phyloP scores from a whole-genome alignment of 2,329 filamentous ascomycete genomes.

The Fusarium austroafricanum region DNA sequence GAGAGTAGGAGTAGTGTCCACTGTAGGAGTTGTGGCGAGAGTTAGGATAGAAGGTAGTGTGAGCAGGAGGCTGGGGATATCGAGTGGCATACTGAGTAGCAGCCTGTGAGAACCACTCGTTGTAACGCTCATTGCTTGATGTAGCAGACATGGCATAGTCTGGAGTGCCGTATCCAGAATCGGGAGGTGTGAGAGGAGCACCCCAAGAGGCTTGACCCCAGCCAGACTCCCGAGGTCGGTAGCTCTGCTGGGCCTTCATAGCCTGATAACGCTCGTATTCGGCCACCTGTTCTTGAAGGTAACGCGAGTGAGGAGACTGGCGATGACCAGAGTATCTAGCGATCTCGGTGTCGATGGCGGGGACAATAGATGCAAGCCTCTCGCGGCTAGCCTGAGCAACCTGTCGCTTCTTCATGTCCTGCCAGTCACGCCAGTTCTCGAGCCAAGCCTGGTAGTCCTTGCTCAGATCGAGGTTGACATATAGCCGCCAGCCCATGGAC shows the following conservation, averaged over 20 bases:
- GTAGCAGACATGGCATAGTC: constrained; percentile 68
- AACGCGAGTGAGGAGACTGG: constrained; percentile 56
- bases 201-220: constrained; percentile 61
- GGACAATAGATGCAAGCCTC: constrained; percentile 60
- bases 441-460: constrained; percentile 76
- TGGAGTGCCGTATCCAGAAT: constrained; percentile 71
- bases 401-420: constrained; percentile 65
- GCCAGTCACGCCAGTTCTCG: constrained; percentile 69
- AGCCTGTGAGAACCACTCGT: constrained; percentile 66
- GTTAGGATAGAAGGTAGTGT: constrained; percentile 55
- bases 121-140: constrained; percentile 65
- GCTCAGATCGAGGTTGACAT: constrained; percentile 83
- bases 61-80: constrained; percentile 57
- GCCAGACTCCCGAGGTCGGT: constrained; percentile 58
- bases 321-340: constrained; percentile 53
- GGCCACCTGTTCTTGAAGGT: constrained; percentile 66
- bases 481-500: constrained; percentile 85
- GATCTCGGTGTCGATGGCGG: constrained; percentile 59
- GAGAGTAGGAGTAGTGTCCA: constrained; percentile 59
- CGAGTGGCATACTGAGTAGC: constrained; percentile 57
- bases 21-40: constrained; percentile 56
- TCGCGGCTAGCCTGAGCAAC: constrained; percentile 62
- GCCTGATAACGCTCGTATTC: constrained; percentile 64
- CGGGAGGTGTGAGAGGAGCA: constrained; percentile 67
- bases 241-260: constrained; percentile 57